Base-by-base conservation (phyloP, 306 rosid species). In the Benincasa hispida region DNA sequence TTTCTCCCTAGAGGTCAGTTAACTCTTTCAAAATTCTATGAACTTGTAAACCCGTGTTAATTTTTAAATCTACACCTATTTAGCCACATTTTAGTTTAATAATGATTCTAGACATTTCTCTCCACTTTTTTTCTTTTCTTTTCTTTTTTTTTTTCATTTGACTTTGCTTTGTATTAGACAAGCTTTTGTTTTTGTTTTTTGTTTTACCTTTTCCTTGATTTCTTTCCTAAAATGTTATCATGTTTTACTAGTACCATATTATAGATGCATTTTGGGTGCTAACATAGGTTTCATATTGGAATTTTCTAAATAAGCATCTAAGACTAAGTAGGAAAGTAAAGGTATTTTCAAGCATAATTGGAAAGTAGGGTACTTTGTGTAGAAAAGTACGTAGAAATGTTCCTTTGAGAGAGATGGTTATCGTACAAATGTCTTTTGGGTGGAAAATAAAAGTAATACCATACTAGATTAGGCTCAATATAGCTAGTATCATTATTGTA, bases 121-220 rank as follows among this genome's bases (percentile, higher is more conserved):
- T 30, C n/a, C 12, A 0, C 19, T 3, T 24, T 41, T 41, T 67
- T 42, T 10, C 2, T 25, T 14, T 19, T 67, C 22, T 4, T 11
- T 25, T 14, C 10, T 10, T 5, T 25, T 14, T 19, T 67, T 41
- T 4, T 11, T 25, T 14, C 10, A 12, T 66, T 69, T 69, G 56
- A 69, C 75, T 69, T 69, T 69, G 56, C 6, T 69, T 14, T n/a
- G 19, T 12, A 39, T 67, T 39, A 21, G 21, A 66, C 30, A 66
- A 18, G 72, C 72, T 63, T 63, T 63, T 63, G 47, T 0, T 39
- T 41, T 67, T 24, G 13, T 11, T 42, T 7, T 6, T n/a, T n/a
- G n/a, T n/a, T n/a, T n/a, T n/a, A n/a, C 70, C 65, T 68, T 8
- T 35, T 21, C 59, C 21, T 76, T 80, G 80, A 45, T 79, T 78